Evolutionary conservation across 768 basidiomycete species (phyloP).

Genomic region (Panaeolus papilionaceus): DNA sequence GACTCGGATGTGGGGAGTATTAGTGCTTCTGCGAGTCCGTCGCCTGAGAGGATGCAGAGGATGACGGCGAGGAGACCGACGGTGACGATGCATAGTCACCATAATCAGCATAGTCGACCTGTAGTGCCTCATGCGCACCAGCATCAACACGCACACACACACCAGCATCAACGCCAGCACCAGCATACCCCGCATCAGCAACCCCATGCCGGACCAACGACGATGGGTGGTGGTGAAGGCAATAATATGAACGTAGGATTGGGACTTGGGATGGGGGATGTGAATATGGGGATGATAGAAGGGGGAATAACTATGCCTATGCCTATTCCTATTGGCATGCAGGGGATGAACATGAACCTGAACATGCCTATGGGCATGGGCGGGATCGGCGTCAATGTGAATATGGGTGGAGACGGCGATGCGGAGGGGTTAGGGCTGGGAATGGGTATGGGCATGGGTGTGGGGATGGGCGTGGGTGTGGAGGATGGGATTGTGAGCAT

Average conservation of each 20-base stretch:
- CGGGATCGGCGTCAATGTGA: neutral
- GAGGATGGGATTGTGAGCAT: slow-evolving; percentile 80
- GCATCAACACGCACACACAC: neutral
- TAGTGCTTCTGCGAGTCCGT: slow-evolving; percentile 1
- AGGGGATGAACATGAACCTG: slow-evolving; percentile 12
- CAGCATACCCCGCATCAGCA: neutral
- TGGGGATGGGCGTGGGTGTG: slow-evolving; percentile 37
- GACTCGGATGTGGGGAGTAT: slow-evolving; percentile 9
- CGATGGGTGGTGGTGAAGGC: slow-evolving; percentile 32
- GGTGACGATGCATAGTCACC: slow-evolving; percentile 1
- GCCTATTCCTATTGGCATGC: neutral
- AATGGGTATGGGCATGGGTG: slow-evolving; percentile 24
- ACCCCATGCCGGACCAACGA: neutral
- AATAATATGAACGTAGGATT: neutral
- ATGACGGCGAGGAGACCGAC: neutral
- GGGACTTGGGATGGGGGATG: slow-evolving; percentile 9
- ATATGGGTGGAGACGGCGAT: neutral
- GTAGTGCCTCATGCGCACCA: neutral
- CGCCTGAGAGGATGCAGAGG: slow-evolving; percentile 10
- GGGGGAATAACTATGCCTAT: too few species aligned
- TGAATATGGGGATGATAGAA: too few species aligned
- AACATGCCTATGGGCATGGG: neutral
- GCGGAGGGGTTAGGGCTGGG: slow-evolving; percentile 19
- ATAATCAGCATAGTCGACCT: neutral
- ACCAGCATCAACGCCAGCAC: neutral